Evolutionary conservation across 305 asterid genomes (phyloP).

Genomic region (Fraxinus angustifolia): DNA sequence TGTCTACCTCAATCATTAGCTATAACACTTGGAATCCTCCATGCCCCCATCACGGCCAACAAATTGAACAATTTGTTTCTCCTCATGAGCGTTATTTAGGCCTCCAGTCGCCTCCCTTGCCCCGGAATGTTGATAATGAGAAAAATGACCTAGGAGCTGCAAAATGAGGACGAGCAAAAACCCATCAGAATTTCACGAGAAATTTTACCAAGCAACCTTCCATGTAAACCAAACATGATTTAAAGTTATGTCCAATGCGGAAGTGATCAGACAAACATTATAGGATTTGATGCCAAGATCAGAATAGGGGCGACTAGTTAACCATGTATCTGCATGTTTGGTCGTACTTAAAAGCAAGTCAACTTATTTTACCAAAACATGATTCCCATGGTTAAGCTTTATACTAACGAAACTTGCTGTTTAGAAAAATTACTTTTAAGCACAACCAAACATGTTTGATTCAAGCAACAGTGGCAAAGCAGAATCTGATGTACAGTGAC

Average conservation of each 20-base stretch:
- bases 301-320: background rate
- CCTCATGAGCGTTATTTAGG: conserved; percentile 45
- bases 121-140: conserved; percentile 81
- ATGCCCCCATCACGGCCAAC: background rate
- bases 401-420: background rate
- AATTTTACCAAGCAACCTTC: background rate
- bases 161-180: conserved; percentile 4
- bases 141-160: conserved; percentile 91
- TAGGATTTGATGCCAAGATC: background rate
- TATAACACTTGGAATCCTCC: conserved; percentile 6
- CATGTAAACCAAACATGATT: background rate
- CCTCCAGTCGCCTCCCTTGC: conserved; percentile 87
- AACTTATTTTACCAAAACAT: background rate
- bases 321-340: background rate
- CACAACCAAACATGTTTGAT: background rate
- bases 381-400: background rate
- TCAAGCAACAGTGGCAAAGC: conserved; percentile 8
- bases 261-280: background rate
- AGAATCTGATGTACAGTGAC: background rate
- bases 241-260: background rate
- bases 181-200: background rate
- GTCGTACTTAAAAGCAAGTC: background rate
- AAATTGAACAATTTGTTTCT: conserved; percentile 24
- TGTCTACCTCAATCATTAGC: conserved; percentile 26
- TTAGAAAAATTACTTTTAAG: background rate